Conservation (phyloP, 1,284 basidiomycete species). For the Lentinus polychrous region DNA sequence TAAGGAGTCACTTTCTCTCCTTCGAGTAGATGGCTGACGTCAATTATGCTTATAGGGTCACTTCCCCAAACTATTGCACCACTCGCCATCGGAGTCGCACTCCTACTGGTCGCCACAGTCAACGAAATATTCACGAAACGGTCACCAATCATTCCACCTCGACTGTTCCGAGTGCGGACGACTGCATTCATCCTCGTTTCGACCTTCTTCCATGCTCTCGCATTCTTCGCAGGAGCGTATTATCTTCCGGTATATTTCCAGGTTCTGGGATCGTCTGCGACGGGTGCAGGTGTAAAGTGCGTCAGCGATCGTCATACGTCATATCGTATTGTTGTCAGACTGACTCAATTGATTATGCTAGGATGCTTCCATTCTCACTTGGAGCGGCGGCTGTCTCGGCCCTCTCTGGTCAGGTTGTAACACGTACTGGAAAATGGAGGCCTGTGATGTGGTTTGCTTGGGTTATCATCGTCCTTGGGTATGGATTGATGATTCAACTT, state of each 20-base stretch:
- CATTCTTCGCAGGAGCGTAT: slow-evolving; percentile 63
- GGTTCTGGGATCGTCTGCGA: slow-evolving; percentile 70
- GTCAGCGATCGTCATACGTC: neutral
- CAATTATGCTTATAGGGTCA: slow-evolving; percentile 22
- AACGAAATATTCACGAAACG: slow-evolving; percentile 70
- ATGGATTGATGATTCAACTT: slow-evolving; percentile 58
- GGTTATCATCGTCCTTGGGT: slow-evolving; percentile 50
- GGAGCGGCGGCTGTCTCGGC: slow-evolving; percentile 52
- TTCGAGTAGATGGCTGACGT: too few species aligned
- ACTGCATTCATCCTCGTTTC: slow-evolving; percentile 60
- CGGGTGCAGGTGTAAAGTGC: slow-evolving; percentile 65
- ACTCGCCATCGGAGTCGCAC: slow-evolving; percentile 58
- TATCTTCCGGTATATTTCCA: slow-evolving; percentile 80
- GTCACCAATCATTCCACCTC: slow-evolving; percentile 75
- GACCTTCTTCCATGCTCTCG: slow-evolving; percentile 59
- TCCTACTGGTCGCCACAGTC: slow-evolving; percentile 50
- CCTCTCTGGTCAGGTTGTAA: slow-evolving; percentile 52
- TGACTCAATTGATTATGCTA: slow-evolving; percentile 17
- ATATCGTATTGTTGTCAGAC: neutral
- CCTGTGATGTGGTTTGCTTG: slow-evolving; percentile 55
- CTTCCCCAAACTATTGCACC: slow-evolving; percentile 61
- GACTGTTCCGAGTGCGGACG: slow-evolving; percentile 74
- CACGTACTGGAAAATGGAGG: slow-evolving; percentile 57
- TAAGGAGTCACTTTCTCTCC: slow-evolving; percentile 29
- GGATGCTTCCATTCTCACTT: slow-evolving; percentile 74